phyloP scores from a whole-genome alignment of 2,329 filamentous ascomycete species.

The Colletotrichum navitas region DNA sequence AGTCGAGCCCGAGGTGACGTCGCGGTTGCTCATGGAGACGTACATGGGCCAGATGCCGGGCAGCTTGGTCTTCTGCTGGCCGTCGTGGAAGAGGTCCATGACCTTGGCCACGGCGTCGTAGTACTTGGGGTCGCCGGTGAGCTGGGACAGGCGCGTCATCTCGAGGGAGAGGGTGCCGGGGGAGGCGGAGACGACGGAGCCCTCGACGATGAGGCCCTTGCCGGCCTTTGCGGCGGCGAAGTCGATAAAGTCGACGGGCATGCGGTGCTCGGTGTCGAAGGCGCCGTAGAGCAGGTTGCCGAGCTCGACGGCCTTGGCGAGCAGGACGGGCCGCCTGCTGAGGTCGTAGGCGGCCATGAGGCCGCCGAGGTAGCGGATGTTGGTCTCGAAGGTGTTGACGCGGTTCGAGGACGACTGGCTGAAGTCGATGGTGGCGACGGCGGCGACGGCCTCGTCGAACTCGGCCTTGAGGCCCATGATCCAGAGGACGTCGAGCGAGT shows the following conservation, averaged over 20 bases:
- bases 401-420: conserved; percentile 51
- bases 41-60: conserved; percentile 81
- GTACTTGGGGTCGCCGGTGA: conserved; percentile 80
- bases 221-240: conserved; percentile 57
- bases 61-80: conserved; percentile 74
- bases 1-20: conserved; percentile 47
- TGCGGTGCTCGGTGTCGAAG: conserved; percentile 76
- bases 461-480: conserved; percentile 66
- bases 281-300: conserved; percentile 74
- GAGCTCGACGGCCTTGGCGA: conserved; percentile 73
- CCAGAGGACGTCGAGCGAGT: conserved; percentile 64
- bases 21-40: conserved; percentile 69
- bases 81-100: conserved; percentile 73
- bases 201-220: conserved; percentile 50
- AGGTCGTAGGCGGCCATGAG: conserved; percentile 77
- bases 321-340: conserved; percentile 65
- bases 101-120: conserved; percentile 78
- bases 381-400: conserved; percentile 77
- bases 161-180: conserved; percentile 78
- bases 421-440: conserved; percentile 62
- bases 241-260: conserved; percentile 67
- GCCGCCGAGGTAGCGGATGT: conserved; percentile 78
- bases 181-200: conserved; percentile 57
- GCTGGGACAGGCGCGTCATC: conserved; percentile 78
- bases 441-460: conserved; percentile 62